A percentile compares a stretch with the other conserved stretches of the same genome.
Evolutionary conservation across 331 rosid genomes (phyloP).

Genomic region (Telfairia occidentalis): DNA sequence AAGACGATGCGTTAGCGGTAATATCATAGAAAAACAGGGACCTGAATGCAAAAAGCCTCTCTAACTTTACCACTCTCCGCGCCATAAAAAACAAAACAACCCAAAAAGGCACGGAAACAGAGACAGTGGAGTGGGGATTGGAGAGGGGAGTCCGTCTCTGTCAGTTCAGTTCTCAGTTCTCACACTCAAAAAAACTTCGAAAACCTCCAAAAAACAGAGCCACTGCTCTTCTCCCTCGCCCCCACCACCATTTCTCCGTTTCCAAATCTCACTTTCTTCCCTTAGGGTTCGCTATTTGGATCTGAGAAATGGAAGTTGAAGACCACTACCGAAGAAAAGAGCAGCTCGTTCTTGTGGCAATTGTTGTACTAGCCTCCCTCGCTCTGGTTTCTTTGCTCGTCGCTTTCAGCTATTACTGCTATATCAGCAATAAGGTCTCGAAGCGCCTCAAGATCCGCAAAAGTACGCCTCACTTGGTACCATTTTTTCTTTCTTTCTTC

Average conservation of each 20-base stretch:
- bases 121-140: constrained; percentile 7
- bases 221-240: neutral
- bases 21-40: neutral
- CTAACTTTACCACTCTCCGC: constrained; percentile 24
- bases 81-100: constrained; percentile 28
- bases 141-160: neutral
- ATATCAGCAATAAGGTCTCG: constrained; percentile 63
- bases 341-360: constrained; percentile 33
- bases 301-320: constrained; percentile 38
- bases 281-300: constrained; percentile 1
- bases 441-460: constrained; percentile 36
- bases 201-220: constrained; percentile 1
- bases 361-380: constrained; percentile 55
- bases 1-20: neutral
- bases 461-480: constrained; percentile 28
- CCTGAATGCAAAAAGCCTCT: neutral
- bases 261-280: constrained; percentile 5
- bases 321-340: constrained; percentile 47
- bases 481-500: neutral
- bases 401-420: constrained; percentile 79
- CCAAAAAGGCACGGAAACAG: neutral
- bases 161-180: neutral
- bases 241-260: neutral
- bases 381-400: constrained; percentile 58
- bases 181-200: neutral